Percentiles rank a stretch among this genome's conserved stretches.
Evolutionary conservation across 1,284 basidiomycete genomes (phyloP).

Genomic region (Trichosporon sp.): DNA sequence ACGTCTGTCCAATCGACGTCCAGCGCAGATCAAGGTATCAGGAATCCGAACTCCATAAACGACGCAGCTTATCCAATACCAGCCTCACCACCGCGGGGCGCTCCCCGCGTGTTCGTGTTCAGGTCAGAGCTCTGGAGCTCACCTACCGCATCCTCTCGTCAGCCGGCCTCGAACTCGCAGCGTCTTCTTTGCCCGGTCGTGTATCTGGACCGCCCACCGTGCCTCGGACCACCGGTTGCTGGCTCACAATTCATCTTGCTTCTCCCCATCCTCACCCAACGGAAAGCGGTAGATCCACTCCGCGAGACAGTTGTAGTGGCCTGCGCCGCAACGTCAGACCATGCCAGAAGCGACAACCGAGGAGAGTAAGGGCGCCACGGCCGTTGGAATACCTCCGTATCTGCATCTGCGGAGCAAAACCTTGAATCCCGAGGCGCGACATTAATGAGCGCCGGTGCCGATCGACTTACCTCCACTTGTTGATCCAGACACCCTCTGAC

Average conservation of each 20-base stretch:
- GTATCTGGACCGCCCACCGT: not conserved
- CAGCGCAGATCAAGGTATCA: not conserved
- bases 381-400: too few species aligned
- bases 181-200: not conserved
- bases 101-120: too few species aligned
- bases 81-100: too few species aligned
- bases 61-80: not conserved
- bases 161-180: too few species aligned
- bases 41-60: not conserved
- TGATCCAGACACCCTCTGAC: too few species aligned
- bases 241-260: too few species aligned
- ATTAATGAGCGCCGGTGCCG: not conserved
- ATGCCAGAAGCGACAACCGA: not conserved
- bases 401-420: too few species aligned
- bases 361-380: not conserved
- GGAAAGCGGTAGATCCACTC: not conserved
- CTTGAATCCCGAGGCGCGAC: too few species aligned
- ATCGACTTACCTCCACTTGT: too few species aligned
- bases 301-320: not conserved
- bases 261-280: not conserved
- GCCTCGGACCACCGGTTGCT: not conserved
- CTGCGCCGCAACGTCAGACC: too few species aligned
- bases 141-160: not conserved
- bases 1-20: too few species aligned
- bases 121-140: not conserved